Evolutionary conservation across 306 rosid genomes (phyloP).

Genomic region (Vachellia collinsii): DNA sequence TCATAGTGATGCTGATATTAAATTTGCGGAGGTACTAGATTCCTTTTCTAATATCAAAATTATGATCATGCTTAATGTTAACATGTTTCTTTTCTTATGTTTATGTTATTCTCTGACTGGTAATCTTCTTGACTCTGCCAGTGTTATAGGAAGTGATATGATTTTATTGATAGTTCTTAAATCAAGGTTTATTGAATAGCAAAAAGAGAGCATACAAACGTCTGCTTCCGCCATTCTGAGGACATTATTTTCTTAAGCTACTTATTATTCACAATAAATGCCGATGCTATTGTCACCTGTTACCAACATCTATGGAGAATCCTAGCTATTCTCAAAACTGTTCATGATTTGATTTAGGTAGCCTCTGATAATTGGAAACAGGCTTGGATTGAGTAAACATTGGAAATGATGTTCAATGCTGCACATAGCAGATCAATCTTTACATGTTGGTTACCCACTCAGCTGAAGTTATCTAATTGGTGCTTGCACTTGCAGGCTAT

Average conservation of each 20-base stretch:
- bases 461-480: constrained; percentile 19
- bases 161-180: not conserved
- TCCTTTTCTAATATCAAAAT: not conserved
- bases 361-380: not conserved
- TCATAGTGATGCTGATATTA: constrained; percentile 90
- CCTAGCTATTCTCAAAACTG: not conserved
- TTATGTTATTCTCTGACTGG: not conserved
- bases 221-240: not conserved
- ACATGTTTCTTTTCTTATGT: not conserved
- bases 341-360: not conserved
- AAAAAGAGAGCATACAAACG: not conserved
- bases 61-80: not conserved
- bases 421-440: not conserved
- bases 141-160: not conserved
- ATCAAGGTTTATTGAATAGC: constrained; percentile 14
- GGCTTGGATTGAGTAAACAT: not conserved
- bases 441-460: constrained; percentile 13
- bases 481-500: constrained; percentile 70
- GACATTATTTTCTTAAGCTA: constrained; percentile 20
- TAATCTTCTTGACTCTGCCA: not conserved
- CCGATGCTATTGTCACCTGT: not conserved
- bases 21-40: constrained; percentile 77
- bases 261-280: not conserved
- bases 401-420: not conserved
- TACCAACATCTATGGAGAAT: not conserved